A percentile compares a stretch with the other conserved stretches of the same genome.
phyloP scores from a whole-genome alignment of 1,139 yeast species.

The Pichia norvegensis region DNA sequence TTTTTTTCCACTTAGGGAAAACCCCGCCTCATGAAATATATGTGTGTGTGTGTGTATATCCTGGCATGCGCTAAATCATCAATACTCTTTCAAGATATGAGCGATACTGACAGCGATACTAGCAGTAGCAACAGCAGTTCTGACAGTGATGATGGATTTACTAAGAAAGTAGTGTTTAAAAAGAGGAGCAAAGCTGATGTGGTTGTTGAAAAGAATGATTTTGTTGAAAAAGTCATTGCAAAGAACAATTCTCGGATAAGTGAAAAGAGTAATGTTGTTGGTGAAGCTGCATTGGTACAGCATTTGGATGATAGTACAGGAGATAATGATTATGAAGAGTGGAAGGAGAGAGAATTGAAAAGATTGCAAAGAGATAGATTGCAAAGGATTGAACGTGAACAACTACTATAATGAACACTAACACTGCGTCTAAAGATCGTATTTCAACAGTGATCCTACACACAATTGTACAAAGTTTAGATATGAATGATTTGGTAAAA shows the following conservation, averaged over 20 bases:
- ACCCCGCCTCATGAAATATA: no score
- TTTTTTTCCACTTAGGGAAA: not conserved
- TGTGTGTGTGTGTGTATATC: no score
- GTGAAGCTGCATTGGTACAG: slow-evolving; percentile 2
- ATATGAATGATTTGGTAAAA: no score
- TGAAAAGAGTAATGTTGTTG: not conserved
- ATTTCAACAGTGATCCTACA: no score
- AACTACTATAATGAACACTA: not conserved
- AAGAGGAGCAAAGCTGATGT: not conserved
- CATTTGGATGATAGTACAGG: slow-evolving; percentile 6
- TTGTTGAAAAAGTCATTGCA: not conserved
- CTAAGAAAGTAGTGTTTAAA: slow-evolving; percentile 1
- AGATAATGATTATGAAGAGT: not conserved
- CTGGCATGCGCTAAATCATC: no score
- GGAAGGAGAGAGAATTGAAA: slow-evolving; percentile 11
- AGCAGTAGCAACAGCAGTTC: not conserved
- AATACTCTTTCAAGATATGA: no score
- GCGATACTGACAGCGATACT: not conserved
- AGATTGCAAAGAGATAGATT: slow-evolving; percentile 11
- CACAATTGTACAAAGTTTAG: not conserved
- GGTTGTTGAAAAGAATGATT: no score
- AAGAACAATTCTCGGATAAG: not conserved
- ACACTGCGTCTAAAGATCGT: no score
- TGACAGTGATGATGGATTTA: not conserved
- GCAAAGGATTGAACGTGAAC: slow-evolving; percentile 7